Evolutionary conservation across 1,139 yeast species (phyloP).

Genomic region (Kluyveromyces sp.): DNA sequence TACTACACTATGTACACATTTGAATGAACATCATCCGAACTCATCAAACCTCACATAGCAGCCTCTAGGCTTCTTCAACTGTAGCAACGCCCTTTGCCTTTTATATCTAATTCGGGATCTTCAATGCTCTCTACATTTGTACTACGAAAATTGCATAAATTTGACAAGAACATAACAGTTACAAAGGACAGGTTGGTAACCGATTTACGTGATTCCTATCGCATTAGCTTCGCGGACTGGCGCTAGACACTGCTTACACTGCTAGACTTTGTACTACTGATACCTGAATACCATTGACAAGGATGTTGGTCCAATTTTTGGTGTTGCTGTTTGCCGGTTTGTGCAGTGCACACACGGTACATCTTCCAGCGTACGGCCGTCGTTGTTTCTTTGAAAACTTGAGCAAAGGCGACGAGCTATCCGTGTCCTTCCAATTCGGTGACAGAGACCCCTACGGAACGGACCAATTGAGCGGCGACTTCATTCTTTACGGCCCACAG

Average conservation of each 20-base stretch:
- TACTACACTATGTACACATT: background rate
- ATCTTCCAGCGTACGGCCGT: conserved; percentile 77
- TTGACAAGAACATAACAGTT: background rate
- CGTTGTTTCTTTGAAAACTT: conserved; percentile 84
- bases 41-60: too few relatives aligned
- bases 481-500: conserved; percentile 40
- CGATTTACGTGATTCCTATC: too few relatives aligned
- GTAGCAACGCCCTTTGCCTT: too few relatives aligned
- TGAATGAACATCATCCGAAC: background rate
- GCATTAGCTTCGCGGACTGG: too few relatives aligned
- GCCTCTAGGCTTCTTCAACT: too few relatives aligned
- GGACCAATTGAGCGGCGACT: conserved; percentile 73
- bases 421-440: conserved; percentile 90
- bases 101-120: background rate
- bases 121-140: background rate
- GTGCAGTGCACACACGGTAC: conserved; percentile 63
- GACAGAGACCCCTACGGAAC: conserved; percentile 76
- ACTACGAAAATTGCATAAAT: background rate
- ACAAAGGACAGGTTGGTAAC: too few relatives aligned
- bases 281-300: too few relatives aligned
- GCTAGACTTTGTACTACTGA: too few relatives aligned
- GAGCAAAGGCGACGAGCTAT: conserved; percentile 77
- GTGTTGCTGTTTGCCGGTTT: conserved; percentile 4
- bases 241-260: too few relatives aligned
- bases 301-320: conserved; percentile 2